Conservation (phyloP, 345 rosid species). For the Gossypium anomalum region DNA sequence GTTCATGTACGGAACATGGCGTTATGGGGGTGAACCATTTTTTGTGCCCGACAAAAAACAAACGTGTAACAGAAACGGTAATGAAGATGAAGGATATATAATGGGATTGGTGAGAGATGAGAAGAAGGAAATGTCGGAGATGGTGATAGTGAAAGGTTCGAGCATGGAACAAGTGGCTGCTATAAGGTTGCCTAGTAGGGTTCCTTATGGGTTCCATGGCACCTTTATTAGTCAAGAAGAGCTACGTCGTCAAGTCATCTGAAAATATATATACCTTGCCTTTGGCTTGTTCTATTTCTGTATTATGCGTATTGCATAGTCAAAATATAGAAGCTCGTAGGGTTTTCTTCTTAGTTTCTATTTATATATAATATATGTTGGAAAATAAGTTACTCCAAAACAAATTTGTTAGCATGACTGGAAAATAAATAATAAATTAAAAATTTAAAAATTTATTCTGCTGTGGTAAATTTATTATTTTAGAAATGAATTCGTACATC, state of each 20-base stretch:
- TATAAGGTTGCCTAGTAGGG: constrained; percentile 52
- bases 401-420: too few species aligned
- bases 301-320: neutral
- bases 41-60: constrained; percentile 29
- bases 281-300: too few species aligned
- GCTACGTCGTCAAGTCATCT: constrained; percentile 30
- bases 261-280: neutral
- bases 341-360: neutral
- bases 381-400: too few species aligned
- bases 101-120: constrained; percentile 63
- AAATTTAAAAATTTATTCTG: too few species aligned
- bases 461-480: too few species aligned
- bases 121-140: constrained; percentile 43
- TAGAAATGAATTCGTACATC: too few species aligned
- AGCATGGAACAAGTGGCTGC: constrained; percentile 50
- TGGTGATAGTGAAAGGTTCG: constrained; percentile 44
- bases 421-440: too few species aligned
- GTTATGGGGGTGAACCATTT: constrained; percentile 69
- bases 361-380: too few species aligned
- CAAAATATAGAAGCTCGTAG: neutral
- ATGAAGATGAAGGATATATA: constrained; percentile 51
- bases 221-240: constrained; percentile 47
- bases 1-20: constrained; percentile 41
- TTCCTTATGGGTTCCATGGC: constrained; percentile 80
- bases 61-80: constrained; percentile 18